These are phyloP conservation scores for Colletotrichum tabaci DNA, from an alignment of 2,329 filamentous ascomycete species.

Conservation along the genomic window DNA sequence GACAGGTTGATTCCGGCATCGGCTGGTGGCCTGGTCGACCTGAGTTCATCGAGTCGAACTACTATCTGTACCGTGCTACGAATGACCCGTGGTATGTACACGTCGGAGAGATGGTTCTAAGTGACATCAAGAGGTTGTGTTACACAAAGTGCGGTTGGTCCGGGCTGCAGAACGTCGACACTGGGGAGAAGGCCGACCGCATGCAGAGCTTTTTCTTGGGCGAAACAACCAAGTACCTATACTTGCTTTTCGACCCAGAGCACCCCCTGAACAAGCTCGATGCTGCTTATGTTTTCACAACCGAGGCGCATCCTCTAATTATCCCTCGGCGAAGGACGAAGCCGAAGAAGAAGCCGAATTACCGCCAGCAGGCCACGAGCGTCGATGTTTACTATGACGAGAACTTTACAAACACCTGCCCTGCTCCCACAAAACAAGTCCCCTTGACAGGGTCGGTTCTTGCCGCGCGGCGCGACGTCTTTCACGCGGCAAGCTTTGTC, in stretches of 20 bases:
- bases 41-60: slow-evolving; percentile 97
- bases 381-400: slow-evolving; percentile 58
- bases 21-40: slow-evolving; percentile 96
- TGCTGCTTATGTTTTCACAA: slow-evolving; percentile 92
- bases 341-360: slow-evolving; percentile 41
- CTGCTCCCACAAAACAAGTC: slow-evolving; percentile 69
- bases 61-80: slow-evolving; percentile 94
- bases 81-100: slow-evolving; percentile 96
- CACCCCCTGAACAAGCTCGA: slow-evolving; percentile 93
- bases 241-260: slow-evolving; percentile 86
- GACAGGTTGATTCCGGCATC: slow-evolving; percentile 87
- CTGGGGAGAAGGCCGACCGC: slow-evolving; percentile 88
- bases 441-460: slow-evolving; percentile 84
- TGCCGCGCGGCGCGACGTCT: slow-evolving; percentile 85
- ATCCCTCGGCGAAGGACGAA: slow-evolving; percentile 71
- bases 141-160: slow-evolving; percentile 95
- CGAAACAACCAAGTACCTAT: slow-evolving; percentile 96
- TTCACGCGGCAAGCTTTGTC: slow-evolving; percentile 89
- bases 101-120: slow-evolving; percentile 94
- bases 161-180: slow-evolving; percentile 85
- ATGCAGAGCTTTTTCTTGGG: slow-evolving; percentile 99
- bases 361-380: slow-evolving; percentile 39
- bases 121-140: slow-evolving; percentile 89
- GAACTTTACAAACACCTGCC: slow-evolving; percentile 75
- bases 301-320: slow-evolving; percentile 93